A percentile compares a stretch with the other conserved stretches of the same genome.
phyloP scores from a whole-genome alignment of 345 rosid genomes.

The Kernera saxatilis region DNA sequence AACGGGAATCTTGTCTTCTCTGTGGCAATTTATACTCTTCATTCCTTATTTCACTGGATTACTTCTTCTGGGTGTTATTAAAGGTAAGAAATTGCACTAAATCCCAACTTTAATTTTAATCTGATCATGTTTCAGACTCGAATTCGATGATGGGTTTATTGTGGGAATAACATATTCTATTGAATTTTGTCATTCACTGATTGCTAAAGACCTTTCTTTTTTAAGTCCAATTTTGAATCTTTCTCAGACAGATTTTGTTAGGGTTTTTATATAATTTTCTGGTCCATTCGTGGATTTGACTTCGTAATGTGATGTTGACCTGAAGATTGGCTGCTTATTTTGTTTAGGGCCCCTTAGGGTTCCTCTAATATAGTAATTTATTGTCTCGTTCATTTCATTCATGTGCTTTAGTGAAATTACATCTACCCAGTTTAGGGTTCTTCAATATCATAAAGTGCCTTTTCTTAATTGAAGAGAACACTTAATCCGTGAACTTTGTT shows the following conservation, averaged over 20 bases:
- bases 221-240: background rate
- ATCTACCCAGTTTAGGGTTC: background rate
- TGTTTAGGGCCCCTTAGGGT: background rate
- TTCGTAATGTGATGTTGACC: slow-evolving; percentile 10
- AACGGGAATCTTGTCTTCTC: slow-evolving; percentile 52
- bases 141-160: background rate
- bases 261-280: background rate
- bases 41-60: slow-evolving; percentile 81
- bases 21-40: slow-evolving; percentile 66
- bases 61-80: slow-evolving; percentile 62
- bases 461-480: background rate
- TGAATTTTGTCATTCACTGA: background rate
- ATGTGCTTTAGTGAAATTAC: background rate
- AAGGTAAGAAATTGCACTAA: slow-evolving; percentile 41
- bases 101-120: background rate
- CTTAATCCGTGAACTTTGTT: background rate
- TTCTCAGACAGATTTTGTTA: background rate
- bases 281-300: background rate
- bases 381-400: slow-evolving; percentile 10
- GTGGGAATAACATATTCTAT: background rate
- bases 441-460: background rate
- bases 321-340: background rate
- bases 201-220: background rate
- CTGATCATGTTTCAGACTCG: background rate
- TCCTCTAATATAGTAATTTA: background rate